Base-by-base conservation (phyloP, 2,329 filamentous ascomycete species). In the Lasiodiplodia sp. region DNA sequence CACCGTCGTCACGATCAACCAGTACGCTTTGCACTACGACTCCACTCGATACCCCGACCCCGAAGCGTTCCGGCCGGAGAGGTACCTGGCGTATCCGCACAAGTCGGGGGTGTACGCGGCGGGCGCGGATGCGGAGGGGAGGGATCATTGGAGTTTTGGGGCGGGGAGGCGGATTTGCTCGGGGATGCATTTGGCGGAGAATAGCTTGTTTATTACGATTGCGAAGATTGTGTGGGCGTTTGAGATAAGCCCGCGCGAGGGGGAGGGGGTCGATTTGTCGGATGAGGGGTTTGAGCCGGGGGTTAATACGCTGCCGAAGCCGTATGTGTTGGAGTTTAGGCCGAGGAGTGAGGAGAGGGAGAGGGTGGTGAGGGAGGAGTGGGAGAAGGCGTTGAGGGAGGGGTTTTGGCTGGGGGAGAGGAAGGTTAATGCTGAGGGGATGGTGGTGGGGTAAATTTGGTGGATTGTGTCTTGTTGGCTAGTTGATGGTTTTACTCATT, bases 101-200 rank as follows among this genome's bases (percentile, higher is more conserved):
- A 31, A 28, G 16, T 68, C 73, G 7, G 78, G 74, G 18, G 73
- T 77, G 44, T 81, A 78, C 38, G 78, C 79, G 0, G 77, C 40
- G 2, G 28, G 11, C 25, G 28, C 52, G 11, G 80, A 84, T 21
- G 52, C 63, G 10, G 40, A 58, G 11, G 74, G 71, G 25, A 70
- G 71, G 66, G 78, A 80, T 21, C 78, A 80, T 52, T 80, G 74
- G 34, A 73, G 70, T 16, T 82, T 78, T 67, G 79, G 80, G 16
- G 75, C 75, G 49, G 63, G 63, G 6, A 34, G 63, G 14, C 21
- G 63, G 3, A 40, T 66, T 7, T 56, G 51, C 37, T 31, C 63
- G 11, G 68, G 68, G 44, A 66, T 70, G 31, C 67, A 70, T 53
- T 31, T 70, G 23, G 67, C 69, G 11, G 69, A 70, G 60, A 47